Percentiles rank a stretch among this genome's conserved stretches.
These are phyloP conservation scores for Suillus variegatus DNA, from an alignment of 768 basidiomycete genomes.

Conservation along the genomic window DNA sequence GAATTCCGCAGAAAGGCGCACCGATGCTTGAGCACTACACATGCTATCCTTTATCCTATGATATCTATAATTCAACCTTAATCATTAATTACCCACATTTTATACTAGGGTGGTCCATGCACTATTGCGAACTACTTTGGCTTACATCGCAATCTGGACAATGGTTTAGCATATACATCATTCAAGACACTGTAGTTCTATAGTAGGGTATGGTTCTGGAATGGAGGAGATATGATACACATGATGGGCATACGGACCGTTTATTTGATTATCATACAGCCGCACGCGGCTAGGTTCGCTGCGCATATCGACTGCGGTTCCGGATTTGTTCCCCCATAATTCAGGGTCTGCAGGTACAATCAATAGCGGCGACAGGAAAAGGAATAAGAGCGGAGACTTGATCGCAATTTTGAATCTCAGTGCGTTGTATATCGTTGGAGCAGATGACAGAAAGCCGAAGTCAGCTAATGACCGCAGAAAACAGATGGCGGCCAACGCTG, in stretches of 20 bases:
- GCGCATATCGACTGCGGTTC: conserved; percentile 45
- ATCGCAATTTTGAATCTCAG: conserved; percentile 25
- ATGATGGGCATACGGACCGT: neutral
- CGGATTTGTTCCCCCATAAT: conserved; percentile 51
- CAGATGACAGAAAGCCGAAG: conserved; percentile 80
- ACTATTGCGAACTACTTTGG: neutral
- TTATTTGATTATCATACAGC: neutral
- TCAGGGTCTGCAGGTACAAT: conserved; percentile 37
- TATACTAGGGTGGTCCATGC: neutral
- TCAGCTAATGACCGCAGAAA: conserved; percentile 67
- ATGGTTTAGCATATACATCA: conserved; percentile 1
- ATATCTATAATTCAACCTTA: neutral
- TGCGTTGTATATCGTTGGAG: conserved; percentile 61
- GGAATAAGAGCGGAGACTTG: conserved; percentile 5
- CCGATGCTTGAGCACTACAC: neutral
- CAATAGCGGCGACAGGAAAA: neutral
- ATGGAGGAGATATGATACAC: neutral
- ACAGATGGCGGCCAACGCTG: conserved; percentile 65
- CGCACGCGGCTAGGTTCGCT: neutral
- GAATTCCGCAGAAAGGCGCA: neutral
- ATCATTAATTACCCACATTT: no score
- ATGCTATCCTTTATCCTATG: neutral
- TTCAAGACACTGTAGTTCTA: neutral
- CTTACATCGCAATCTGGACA: neutral
- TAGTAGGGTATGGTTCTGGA: neutral